Percentiles rank a stretch among this genome's conserved stretches.
Conservation (phyloP, 768 basidiomycete genomes). For the Mycena amicta region DNA sequence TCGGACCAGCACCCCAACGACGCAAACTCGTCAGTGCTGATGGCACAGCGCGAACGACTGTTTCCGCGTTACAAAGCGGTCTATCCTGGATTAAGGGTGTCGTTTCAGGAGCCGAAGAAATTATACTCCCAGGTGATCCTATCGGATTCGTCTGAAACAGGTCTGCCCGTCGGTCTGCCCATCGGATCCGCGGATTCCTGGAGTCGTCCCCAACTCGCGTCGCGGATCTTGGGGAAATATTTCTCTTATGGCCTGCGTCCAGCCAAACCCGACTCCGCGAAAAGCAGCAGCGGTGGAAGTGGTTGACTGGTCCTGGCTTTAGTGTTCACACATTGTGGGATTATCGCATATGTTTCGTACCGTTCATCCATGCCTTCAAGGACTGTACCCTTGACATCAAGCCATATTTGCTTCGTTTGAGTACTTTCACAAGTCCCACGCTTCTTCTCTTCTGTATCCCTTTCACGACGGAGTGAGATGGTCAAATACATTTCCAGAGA, state of each 20-base stretch:
- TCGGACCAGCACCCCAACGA: background rate
- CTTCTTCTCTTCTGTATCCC: background rate
- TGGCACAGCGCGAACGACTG: slow-evolving; percentile 2
- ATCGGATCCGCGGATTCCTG: background rate
- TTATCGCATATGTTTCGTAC: no score
- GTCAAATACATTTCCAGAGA: slow-evolving; percentile 43
- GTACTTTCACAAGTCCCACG: background rate
- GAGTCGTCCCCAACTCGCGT: background rate
- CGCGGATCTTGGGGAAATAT: background rate
- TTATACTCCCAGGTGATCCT: background rate
- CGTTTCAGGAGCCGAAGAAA: background rate
- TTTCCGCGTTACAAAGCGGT: background rate
- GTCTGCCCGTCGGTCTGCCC: background rate
- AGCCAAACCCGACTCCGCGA: no score
- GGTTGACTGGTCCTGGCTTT: no score
- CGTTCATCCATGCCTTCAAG: no score
- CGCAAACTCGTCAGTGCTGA: background rate
- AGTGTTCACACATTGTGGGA: no score
- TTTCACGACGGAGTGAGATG: slow-evolving; percentile 22
- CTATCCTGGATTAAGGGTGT: background rate
- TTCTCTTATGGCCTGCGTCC: no score
- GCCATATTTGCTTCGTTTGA: no score
- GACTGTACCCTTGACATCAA: no score
- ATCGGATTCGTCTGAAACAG: background rate
- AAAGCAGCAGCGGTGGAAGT: no score